Conservation (phyloP, 148 eudicot genomes). For the Rhododendron ferrugineum region DNA sequence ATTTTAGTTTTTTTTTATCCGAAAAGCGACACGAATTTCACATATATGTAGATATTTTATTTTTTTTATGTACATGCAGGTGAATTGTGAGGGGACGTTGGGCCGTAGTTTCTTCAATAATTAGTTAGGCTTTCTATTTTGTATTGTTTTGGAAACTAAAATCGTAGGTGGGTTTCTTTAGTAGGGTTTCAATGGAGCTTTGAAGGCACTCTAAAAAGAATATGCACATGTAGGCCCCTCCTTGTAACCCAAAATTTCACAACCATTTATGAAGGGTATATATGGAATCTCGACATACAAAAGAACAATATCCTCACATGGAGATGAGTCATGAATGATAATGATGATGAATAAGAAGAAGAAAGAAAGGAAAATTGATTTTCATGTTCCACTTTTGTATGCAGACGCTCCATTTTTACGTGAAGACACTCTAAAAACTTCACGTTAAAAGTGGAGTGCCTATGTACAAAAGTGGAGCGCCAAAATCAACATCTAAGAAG, state of each 20-base stretch:
- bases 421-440: too few species aligned
- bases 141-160: not conserved
- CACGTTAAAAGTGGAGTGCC: too few species aligned
- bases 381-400: too few species aligned
- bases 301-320: constrained; percentile 4
- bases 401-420: too few species aligned
- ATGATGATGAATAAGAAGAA: not conserved
- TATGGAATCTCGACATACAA: not conserved
- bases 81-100: not conserved
- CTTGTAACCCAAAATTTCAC: not conserved
- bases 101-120: not conserved
- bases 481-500: too few species aligned
- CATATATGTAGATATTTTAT: not conserved
- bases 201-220: not conserved
- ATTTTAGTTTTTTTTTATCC: too few species aligned
- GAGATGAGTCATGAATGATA: constrained; percentile 12
- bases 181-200: not conserved
- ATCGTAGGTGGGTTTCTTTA: not conserved
- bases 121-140: not conserved
- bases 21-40: not conserved
- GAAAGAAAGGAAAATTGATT: too few species aligned
- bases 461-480: too few species aligned
- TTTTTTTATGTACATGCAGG: not conserved
- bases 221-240: not conserved
- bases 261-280: not conserved